Conservation (phyloP, 78 protist species). For the Guillardia theta region DNA sequence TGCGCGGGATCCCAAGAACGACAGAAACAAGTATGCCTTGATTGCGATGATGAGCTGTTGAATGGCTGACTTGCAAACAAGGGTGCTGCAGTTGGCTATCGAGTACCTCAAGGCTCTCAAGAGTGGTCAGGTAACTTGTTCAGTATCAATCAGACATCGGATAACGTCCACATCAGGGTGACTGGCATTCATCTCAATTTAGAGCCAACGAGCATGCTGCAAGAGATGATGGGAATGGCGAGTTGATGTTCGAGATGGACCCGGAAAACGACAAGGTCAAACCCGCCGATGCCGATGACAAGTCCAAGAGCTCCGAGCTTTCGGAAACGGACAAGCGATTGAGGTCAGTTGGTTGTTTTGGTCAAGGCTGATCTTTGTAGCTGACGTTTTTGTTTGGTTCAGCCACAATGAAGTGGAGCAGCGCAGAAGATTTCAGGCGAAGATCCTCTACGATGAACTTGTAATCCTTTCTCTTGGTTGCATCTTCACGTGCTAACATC, state of each 20-base stretch:
- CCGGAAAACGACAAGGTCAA: background rate
- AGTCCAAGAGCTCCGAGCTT: background rate
- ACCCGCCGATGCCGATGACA: background rate
- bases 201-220: background rate
- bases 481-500: too few relatives aligned
- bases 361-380: background rate
- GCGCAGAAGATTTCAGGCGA: background rate
- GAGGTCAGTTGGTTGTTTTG: background rate
- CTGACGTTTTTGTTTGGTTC: background rate
- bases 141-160: too few relatives aligned
- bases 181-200: background rate
- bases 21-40: background rate
- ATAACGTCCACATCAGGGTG: background rate
- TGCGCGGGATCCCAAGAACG: background rate
- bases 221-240: background rate
- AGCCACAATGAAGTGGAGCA: slow-evolving; percentile 9
- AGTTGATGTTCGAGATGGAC: background rate
- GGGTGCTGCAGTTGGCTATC: background rate
- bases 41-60: background rate
- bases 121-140: background rate
- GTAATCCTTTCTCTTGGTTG: too few relatives aligned
- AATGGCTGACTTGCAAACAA: background rate
- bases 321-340: background rate
- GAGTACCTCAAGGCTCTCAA: background rate
- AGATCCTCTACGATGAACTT: background rate